A percentile compares a stretch with the other conserved stretches of the same genome.
Evolutionary conservation across 345 rosid genomes (phyloP).

Genomic region (Salix suchowensis): DNA sequence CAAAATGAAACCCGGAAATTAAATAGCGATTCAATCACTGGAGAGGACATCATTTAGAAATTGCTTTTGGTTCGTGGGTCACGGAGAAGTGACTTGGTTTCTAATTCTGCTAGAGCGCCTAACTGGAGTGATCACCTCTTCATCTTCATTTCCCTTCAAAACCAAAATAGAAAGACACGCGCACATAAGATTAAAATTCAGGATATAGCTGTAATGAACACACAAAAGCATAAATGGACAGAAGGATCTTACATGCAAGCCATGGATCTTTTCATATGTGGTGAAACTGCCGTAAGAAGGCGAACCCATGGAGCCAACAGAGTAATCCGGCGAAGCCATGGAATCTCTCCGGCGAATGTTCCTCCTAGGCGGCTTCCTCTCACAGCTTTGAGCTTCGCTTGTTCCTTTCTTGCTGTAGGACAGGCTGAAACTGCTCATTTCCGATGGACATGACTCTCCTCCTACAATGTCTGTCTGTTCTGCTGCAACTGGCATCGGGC

Average conservation of each 20-base stretch:
- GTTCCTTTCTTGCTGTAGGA: slow-evolving; percentile 25
- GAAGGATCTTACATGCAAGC: slow-evolving; percentile 50
- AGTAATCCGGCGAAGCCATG: slow-evolving; percentile 61
- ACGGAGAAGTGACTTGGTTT: slow-evolving; percentile 45
- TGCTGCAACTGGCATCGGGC: slow-evolving; percentile 18
- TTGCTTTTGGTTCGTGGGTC: slow-evolving; percentile 10
- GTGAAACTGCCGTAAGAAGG: slow-evolving; percentile 79
- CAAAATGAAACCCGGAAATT: background rate
- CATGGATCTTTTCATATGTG: slow-evolving; percentile 57
- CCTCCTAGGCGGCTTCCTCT: slow-evolving; percentile 32
- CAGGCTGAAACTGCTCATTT: slow-evolving; percentile 53
- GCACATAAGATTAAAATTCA: slow-evolving; percentile 6
- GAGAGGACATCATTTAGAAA: background rate
- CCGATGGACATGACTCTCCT: slow-evolving; percentile 49
- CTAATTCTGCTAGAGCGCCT: slow-evolving; percentile 80
- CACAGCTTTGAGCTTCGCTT: slow-evolving; percentile 45
- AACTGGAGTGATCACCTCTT: slow-evolving; percentile 63
- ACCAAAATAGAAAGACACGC: slow-evolving; percentile 1
- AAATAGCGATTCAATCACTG: background rate
- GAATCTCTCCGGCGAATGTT: slow-evolving; percentile 50
- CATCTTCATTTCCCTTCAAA: slow-evolving; percentile 52
- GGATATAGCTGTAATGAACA: background rate
- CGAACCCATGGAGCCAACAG: slow-evolving; percentile 40
- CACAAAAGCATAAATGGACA: background rate
- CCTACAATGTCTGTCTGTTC: slow-evolving; percentile 25